Evolutionary conservation across 2,329 filamentous ascomycete species (phyloP), one percentile per base, ranked within the genome.

Genomic region (Pochonia chlamydosporia): DNA sequence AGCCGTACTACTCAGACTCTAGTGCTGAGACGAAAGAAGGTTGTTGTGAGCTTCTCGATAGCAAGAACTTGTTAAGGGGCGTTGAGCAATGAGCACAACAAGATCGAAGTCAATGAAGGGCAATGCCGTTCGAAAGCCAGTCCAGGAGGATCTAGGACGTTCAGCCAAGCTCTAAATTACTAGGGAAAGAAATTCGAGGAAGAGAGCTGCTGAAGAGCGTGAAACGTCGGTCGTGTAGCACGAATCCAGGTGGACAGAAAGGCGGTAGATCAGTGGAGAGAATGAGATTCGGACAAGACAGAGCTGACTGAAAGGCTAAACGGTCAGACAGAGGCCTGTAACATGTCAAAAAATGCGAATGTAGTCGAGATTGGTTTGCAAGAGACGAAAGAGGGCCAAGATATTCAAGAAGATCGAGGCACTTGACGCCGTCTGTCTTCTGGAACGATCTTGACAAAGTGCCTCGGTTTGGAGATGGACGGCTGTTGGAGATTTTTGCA

Each of bases 141-240:
- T 11, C 11, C 16, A 11, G 23, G n/a, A n/a, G 35, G 20, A 39
- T 18, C 23, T 36, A 28, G 23, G 11, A 26, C 21, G 21, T 41
- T 41, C 39, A 13, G 25, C 33, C 47, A 46, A 33, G 36, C 35
- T 39, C 35, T 23, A 21, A 39, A 23, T 24, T 42, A 31, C 13
- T 43, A 46, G 39, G 43, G 35, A 43, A 45, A 30, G 43, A 49
- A 23, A 31, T 46, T 46, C 44, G 45, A 53, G 35, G 47, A 52
- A 46, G 48, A 51, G 52, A 46, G 50, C 31, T 46, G 44, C 46
- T 50, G 46, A 28, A 54, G 49, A 44, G 54, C 49, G 54, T 58
- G 55, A 57, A 57, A 59, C 55, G 55, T 49, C 44, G 48, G 40
- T 46, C 35, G 56, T 58, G 56, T 57, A 56, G 58, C 56, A 50